phyloP scores from a whole-genome alignment of 805 yeast genomes.

The Grigorovia humatica region DNA sequence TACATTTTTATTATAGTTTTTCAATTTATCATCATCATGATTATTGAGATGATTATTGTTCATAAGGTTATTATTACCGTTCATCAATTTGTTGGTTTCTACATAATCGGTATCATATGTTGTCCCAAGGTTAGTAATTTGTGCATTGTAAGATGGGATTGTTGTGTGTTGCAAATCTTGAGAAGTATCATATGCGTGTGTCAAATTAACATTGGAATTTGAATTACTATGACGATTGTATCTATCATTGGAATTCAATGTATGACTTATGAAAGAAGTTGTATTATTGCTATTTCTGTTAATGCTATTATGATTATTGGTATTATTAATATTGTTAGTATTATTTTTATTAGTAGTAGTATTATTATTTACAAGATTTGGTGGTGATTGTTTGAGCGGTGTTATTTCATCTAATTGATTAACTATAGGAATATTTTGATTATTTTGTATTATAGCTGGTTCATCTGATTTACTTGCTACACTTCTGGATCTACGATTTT shows the following conservation, averaged over 20 bases:
- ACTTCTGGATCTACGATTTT: neutral
- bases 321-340: neutral
- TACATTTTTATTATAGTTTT: neutral
- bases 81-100: neutral
- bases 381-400: neutral
- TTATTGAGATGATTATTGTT: neutral
- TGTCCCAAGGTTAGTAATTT: neutral
- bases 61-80: neutral
- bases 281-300: neutral
- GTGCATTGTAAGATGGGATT: neutral
- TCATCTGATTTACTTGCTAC: neutral
- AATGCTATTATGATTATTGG: neutral
- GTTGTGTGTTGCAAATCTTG: neutral
- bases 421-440: neutral
- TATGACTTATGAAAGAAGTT: too few species aligned
- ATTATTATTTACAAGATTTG: neutral
- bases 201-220: neutral
- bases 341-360: neutral
- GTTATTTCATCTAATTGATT: neutral
- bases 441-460: neutral
- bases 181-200: neutral
- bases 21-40: neutral
- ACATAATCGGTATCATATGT: neutral
- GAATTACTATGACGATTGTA: neutral
- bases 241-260: too few species aligned